Evolutionary conservation across 495 filamentous ascomycete genomes (phyloP).

Genomic region (Daldinia childiae): DNA sequence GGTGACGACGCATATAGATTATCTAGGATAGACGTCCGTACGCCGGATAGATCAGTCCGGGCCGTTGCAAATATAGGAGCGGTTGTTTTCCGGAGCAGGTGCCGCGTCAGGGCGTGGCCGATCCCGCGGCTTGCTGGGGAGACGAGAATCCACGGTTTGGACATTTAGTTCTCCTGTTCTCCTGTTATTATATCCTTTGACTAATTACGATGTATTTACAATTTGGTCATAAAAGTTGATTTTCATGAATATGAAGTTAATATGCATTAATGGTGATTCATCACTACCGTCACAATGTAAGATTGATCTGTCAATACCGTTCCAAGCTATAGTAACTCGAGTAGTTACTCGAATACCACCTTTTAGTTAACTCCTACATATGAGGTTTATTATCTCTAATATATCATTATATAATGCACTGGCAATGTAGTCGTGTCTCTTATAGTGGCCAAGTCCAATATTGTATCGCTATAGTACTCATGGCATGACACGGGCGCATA

Average conservation of each 20-base stretch:
- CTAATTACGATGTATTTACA: neutral
- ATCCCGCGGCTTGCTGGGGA: slow-evolving; percentile 79
- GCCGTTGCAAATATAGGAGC: slow-evolving; percentile 78
- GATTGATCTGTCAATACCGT: neutral
- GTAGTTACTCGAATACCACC: too few species aligned
- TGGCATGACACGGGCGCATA: neutral
- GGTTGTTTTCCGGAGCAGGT: slow-evolving; percentile 70
- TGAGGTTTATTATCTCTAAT: too few species aligned
- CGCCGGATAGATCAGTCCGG: slow-evolving; percentile 62
- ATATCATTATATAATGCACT: too few species aligned
- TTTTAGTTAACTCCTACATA: too few species aligned
- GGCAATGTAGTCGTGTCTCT: too few species aligned
- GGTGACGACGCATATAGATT: slow-evolving; percentile 54
- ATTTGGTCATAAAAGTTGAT: neutral
- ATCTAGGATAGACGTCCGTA: slow-evolving; percentile 65
- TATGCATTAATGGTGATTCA: slow-evolving; percentile 12
- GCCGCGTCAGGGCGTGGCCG: slow-evolving; percentile 73
- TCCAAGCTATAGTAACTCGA: too few species aligned
- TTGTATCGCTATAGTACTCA: too few species aligned
- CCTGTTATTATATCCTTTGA: neutral
- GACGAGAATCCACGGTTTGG: slow-evolving; percentile 55
- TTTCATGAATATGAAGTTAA: neutral
- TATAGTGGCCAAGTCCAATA: too few species aligned
- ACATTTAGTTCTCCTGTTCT: slow-evolving; percentile 32
- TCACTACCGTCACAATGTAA: neutral